These are phyloP conservation scores for Aspergillus jensenii DNA, from an alignment of 2,329 filamentous ascomycete genomes.

Conservation along the genomic window DNA sequence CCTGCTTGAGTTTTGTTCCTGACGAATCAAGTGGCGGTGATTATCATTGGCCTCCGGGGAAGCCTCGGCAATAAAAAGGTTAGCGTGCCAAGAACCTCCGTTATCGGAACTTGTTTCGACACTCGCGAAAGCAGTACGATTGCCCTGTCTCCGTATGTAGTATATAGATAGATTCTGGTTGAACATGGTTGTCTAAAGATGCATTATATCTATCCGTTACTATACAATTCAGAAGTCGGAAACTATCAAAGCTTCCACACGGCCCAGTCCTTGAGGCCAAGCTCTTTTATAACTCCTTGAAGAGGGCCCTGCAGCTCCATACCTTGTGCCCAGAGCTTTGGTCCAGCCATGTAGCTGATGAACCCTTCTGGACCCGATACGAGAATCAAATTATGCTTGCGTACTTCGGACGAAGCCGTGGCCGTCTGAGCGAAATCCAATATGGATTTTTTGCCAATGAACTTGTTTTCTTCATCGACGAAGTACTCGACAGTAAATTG, in stretches of 20 bases:
- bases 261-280: constrained; percentile 59
- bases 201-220: neutral
- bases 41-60: constrained; percentile 14
- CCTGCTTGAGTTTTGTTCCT: neutral
- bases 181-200: neutral
- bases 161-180: neutral
- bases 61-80: neutral
- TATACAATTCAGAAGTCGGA: neutral
- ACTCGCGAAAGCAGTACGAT: neutral
- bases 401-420: constrained; percentile 23
- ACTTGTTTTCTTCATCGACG: constrained; percentile 74
- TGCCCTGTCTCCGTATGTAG: neutral
- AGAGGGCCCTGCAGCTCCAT: constrained; percentile 73
- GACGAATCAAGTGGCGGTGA: constrained; percentile 17
- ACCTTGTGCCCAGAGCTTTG: constrained; percentile 73
- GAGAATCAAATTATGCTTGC: constrained; percentile 59
- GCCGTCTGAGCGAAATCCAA: constrained; percentile 28
- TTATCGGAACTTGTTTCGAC: constrained; percentile 12
- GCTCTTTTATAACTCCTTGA: constrained; percentile 63
- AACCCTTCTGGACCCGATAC: constrained; percentile 93
- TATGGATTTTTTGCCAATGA: constrained; percentile 60
- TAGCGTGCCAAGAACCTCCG: constrained; percentile 7
- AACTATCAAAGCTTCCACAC: constrained; percentile 57
- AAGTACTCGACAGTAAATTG: constrained; percentile 70
- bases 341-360: constrained; percentile 74